Conservation (phyloP, 257 asterid genomes). For the Verbena officinalis region DNA sequence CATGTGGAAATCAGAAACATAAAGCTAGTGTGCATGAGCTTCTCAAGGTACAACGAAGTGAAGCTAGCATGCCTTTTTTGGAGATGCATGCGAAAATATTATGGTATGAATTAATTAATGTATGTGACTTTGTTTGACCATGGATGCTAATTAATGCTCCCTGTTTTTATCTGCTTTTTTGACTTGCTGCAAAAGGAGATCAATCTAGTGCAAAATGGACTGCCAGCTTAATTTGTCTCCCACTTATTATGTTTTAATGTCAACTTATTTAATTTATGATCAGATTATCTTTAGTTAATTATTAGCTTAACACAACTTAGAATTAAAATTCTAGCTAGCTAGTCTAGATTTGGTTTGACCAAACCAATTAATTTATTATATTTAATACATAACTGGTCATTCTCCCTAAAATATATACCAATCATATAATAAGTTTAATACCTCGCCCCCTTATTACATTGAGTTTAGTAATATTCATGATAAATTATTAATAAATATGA, state of each 20-base stretch:
- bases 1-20: background rate
- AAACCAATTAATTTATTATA: no score
- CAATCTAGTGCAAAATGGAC: conserved; percentile 39
- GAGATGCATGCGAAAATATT: background rate
- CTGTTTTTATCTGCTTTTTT: conserved; percentile 34
- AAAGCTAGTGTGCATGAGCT: background rate
- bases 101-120: no score
- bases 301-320: background rate
- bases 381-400: no score
- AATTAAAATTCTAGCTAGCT: no score
- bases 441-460: no score
- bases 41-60: background rate
- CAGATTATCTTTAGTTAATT: background rate
- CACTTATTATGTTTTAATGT: conserved; percentile 38
- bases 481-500: no score
- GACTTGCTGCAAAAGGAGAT: conserved; percentile 41
- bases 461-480: no score
- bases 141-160: conserved; percentile 31
- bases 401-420: no score
- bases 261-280: conserved; percentile 18
- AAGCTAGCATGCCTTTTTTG: background rate
- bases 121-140: conserved; percentile 38
- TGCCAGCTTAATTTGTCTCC: conserved; percentile 50
- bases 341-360: no score
- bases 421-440: no score